These are phyloP conservation scores for Corynascus novoguineensis DNA, from an alignment of 495 filamentous ascomycete species.

Conservation along the genomic window DNA sequence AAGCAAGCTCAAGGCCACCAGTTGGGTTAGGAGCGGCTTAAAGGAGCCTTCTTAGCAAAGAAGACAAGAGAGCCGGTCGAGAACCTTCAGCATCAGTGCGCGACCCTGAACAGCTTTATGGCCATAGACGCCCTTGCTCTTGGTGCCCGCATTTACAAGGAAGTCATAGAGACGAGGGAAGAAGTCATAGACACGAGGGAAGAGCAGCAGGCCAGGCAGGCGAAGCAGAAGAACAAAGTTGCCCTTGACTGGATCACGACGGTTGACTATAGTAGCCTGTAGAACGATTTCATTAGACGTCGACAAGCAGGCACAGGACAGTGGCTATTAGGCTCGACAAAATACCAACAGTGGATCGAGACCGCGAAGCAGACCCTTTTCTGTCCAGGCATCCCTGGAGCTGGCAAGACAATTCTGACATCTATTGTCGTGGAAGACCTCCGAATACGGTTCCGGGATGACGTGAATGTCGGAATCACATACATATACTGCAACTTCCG, in stretches of 20 bases:
- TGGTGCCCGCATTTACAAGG: neutral
- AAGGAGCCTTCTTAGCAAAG: constrained; percentile 15
- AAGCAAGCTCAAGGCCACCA: constrained; percentile 16
- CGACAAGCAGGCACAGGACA: constrained; percentile 37
- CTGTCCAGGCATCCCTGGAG: constrained; percentile 40
- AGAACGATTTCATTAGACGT: constrained; percentile 20
- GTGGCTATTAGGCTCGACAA: constrained; percentile 38
- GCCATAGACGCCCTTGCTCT: neutral
- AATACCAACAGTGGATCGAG: neutral
- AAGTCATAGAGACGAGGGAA: too few relatives aligned
- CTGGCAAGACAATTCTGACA: constrained; percentile 34
- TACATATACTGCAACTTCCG: constrained; percentile 44
- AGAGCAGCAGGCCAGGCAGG: neutral
- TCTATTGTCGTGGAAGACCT: constrained; percentile 37
- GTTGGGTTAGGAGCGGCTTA: constrained; percentile 17
- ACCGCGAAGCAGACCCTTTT: constrained; percentile 32
- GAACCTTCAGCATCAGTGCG: constrained; percentile 19
- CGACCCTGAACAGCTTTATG: constrained; percentile 12
- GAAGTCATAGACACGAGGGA: neutral
- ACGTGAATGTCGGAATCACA: constrained; percentile 30
- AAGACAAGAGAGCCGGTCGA: constrained; percentile 18
- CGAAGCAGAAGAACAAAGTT: neutral
- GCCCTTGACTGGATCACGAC: constrained; percentile 29
- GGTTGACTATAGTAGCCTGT: constrained; percentile 20
- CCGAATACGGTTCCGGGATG: constrained; percentile 2